These are phyloP conservation scores for Lanzia echinophila DNA, from an alignment of 2,329 filamentous ascomycete species.

Conservation along the genomic window DNA sequence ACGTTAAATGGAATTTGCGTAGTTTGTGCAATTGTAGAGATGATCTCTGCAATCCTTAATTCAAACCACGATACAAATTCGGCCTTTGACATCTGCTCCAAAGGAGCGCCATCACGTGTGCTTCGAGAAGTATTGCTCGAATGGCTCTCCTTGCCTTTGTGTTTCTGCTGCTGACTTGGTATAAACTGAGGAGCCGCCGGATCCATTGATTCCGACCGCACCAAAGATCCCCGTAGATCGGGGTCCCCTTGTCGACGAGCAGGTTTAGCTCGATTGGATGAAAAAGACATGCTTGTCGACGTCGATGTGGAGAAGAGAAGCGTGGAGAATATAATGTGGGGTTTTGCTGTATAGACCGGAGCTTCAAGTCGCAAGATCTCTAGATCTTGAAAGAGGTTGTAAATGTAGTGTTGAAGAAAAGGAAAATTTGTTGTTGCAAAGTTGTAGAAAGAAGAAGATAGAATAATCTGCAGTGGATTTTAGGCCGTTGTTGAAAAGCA, in stretches of 20 bases:
- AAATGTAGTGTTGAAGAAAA: too few relatives aligned
- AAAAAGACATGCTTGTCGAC: constrained; percentile 3
- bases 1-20: neutral
- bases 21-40: neutral
- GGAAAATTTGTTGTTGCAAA: neutral
- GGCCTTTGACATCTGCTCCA: neutral
- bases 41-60: neutral
- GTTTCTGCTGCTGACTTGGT: neutral
- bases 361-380: too few relatives aligned
- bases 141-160: neutral
- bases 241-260: neutral
- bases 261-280: neutral
- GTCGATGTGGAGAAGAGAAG: neutral
- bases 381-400: too few relatives aligned
- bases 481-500: neutral
- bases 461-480: too few relatives aligned
- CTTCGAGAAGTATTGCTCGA: neutral
- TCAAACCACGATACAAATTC: constrained; percentile 1
- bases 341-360: too few relatives aligned
- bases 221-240: neutral
- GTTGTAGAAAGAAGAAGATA: neutral
- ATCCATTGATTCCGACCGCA: neutral
- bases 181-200: neutral
- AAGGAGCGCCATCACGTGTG: neutral
- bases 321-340: neutral